phyloP scores from a whole-genome alignment of 495 filamentous ascomycete genomes.

The Lichina pygmaea region DNA sequence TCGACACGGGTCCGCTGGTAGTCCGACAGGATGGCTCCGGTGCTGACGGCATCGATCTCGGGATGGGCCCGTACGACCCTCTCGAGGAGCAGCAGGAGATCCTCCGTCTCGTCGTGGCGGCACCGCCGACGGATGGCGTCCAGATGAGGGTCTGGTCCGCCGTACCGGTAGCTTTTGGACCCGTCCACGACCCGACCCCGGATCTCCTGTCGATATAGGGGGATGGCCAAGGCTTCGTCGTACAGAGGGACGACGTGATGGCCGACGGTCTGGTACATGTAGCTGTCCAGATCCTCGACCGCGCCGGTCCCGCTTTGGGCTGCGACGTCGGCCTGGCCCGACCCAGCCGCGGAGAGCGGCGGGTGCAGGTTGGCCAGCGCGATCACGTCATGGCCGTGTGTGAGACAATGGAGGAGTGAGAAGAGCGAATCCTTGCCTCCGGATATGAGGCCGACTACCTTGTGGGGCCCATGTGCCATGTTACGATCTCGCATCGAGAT shows the following conservation, averaged over 20 bases:
- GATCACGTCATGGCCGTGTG: conserved; percentile 62
- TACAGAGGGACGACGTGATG: conserved; percentile 74
- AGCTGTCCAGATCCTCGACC: conserved; percentile 56
- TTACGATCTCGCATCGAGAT: too few relatives aligned
- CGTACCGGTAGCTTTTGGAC: conserved; percentile 26
- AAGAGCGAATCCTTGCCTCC: conserved; percentile 95
- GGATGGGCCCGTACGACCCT: conserved; percentile 38
- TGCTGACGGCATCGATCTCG: conserved; percentile 54
- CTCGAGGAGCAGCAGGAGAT: conserved; percentile 42
- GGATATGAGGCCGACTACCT: conserved; percentile 80
- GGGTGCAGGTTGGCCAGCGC: conserved; percentile 79
- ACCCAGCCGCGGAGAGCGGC: conserved; percentile 6
- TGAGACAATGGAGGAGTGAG: conserved; percentile 68
- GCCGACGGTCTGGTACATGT: conserved; percentile 98
- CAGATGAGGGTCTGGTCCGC: not conserved
- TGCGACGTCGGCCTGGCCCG: conserved; percentile 2
- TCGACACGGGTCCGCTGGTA: conserved; percentile 92
- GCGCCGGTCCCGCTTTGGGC: not conserved
- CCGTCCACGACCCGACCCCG: conserved; percentile 35
- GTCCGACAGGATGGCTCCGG: conserved; percentile 76
- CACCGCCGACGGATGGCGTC: not conserved
- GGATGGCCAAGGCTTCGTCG: conserved; percentile 42
- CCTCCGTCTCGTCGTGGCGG: conserved; percentile 57
- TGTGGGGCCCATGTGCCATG: conserved; percentile 13
- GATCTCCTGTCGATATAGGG: conserved; percentile 56